A percentile compares a stretch with the other conserved stretches of the same genome.
These are phyloP conservation scores for Pythium oligandrum DNA, from an alignment of 352 stramenopile genomes.

Conservation along the genomic window DNA sequence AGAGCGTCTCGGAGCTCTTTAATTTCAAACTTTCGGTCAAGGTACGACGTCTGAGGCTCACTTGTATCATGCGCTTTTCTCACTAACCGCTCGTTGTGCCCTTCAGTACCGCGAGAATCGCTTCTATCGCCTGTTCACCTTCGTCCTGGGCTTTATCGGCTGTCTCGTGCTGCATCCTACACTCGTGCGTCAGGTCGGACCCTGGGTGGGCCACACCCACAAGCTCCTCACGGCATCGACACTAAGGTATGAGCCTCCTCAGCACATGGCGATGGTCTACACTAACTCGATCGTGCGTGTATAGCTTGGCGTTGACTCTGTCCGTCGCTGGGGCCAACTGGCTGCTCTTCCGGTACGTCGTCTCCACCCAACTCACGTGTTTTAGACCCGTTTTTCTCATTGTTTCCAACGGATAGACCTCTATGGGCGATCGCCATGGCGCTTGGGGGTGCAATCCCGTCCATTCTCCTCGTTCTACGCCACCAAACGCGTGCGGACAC, in stretches of 20 bases:
- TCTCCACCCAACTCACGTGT: no score
- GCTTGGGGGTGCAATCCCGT: no score
- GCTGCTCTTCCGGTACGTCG: constrained; percentile 42
- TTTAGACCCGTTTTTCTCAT: no score
- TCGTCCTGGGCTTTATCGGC: constrained; percentile 58
- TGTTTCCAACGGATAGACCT: no score
- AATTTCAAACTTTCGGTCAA: constrained; percentile 36
- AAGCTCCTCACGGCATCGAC: constrained; percentile 27
- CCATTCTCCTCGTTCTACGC: no score
- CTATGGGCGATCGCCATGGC: no score
- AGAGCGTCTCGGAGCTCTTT: constrained; percentile 41
- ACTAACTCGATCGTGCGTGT: not conserved
- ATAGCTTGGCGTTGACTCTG: constrained; percentile 46
- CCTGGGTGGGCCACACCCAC: constrained; percentile 28
- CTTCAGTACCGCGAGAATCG: constrained; percentile 52
- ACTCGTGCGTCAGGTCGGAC: constrained; percentile 27
- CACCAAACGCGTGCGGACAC: no score
- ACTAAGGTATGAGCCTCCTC: constrained; percentile 9
- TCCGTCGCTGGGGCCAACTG: constrained; percentile 38
- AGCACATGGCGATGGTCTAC: not conserved
- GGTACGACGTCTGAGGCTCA: constrained; percentile 15
- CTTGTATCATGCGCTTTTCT: not conserved
- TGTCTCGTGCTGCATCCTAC: constrained; percentile 50
- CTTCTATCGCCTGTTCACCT: constrained; percentile 59
- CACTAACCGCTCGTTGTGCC: not conserved